A percentile compares a stretch with the other conserved stretches of the same genome.
phyloP scores from a whole-genome alignment of 768 basidiomycete genomes.

The Rossbeevera mucosa region DNA sequence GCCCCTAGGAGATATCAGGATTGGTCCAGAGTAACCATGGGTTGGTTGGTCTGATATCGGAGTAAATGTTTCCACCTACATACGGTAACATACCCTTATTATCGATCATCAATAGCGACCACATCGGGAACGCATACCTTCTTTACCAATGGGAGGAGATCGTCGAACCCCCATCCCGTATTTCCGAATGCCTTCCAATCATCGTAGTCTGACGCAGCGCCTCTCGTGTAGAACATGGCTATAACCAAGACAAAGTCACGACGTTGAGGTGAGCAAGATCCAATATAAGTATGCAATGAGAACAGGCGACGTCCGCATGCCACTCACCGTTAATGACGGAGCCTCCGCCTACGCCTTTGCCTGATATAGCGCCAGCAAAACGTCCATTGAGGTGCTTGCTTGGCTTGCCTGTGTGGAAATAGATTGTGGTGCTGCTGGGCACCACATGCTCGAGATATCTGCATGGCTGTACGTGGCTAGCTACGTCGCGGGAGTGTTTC shows the following conservation, averaged over 20 bases:
- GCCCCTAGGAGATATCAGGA: too few species aligned
- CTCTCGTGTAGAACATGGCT: constrained; percentile 49
- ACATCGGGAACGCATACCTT: constrained; percentile 37
- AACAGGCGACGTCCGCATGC: too few species aligned
- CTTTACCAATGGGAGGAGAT: constrained; percentile 52
- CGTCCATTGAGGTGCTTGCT: not conserved
- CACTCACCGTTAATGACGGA: not conserved
- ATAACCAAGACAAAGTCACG: not conserved
- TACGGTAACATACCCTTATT: too few species aligned
- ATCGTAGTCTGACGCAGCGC: constrained; percentile 59
- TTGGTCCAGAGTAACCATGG: too few species aligned
- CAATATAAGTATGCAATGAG: too few species aligned
- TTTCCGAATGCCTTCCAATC: constrained; percentile 52
- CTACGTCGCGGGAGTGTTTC: not conserved
- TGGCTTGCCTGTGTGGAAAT: not conserved
- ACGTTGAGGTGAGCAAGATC: too few species aligned
- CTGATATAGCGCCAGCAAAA: not conserved
- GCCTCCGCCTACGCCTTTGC: not conserved
- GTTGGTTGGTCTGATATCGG: too few species aligned
- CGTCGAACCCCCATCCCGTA: constrained; percentile 54
- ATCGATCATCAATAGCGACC: too few species aligned
- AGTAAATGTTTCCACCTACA: too few species aligned
- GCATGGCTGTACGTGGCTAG: not conserved
- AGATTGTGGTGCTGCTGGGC: not conserved
- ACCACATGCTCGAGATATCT: not conserved